These are phyloP conservation scores for Neurospora africana DNA, from an alignment of 495 filamentous ascomycete genomes.

Conservation along the genomic window DNA sequence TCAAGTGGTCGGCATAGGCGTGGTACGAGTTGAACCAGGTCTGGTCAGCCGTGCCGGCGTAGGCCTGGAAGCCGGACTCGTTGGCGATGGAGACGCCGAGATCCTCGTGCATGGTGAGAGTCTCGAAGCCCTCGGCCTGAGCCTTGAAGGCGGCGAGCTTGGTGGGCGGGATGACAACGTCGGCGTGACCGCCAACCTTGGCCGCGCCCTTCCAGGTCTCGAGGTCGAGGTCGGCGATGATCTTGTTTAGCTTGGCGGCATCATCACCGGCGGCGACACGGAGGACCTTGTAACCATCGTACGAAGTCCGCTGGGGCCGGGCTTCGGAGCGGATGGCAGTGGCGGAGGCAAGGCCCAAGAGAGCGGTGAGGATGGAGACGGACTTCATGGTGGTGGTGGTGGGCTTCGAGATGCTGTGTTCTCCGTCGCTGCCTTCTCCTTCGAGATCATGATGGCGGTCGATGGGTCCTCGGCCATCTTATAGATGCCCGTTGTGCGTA, in stretches of 20 bases:
- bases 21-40: slow-evolving; percentile 53
- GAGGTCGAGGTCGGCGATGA: slow-evolving; percentile 17
- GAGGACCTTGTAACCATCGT: slow-evolving; percentile 23
- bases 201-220: slow-evolving; percentile 23
- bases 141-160: slow-evolving; percentile 13
- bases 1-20: slow-evolving; percentile 42
- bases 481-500: not conserved
- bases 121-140: slow-evolving; percentile 11
- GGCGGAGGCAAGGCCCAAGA: slow-evolving; percentile 10
- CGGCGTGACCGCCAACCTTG: slow-evolving; percentile 11
- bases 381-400: slow-evolving; percentile 8
- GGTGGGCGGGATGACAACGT: slow-evolving; percentile 22
- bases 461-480: not conserved
- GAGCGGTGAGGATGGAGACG: slow-evolving; percentile 4
- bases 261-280: slow-evolving; percentile 17
- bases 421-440: not conserved
- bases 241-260: slow-evolving; percentile 11
- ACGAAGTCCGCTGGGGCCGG: slow-evolving; percentile 10
- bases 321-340: slow-evolving; percentile 1
- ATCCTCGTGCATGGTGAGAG: slow-evolving; percentile 21
- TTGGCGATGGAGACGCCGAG: slow-evolving; percentile 18
- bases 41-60: slow-evolving; percentile 8
- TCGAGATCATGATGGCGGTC: not conserved
- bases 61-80: slow-evolving; percentile 13
- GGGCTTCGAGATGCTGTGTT: not conserved